A percentile compares a stretch with the other conserved stretches of the same genome.
phyloP scores from a whole-genome alignment of 371 early-diverging fungal genomes.

The Lichtheimia ornata region DNA sequence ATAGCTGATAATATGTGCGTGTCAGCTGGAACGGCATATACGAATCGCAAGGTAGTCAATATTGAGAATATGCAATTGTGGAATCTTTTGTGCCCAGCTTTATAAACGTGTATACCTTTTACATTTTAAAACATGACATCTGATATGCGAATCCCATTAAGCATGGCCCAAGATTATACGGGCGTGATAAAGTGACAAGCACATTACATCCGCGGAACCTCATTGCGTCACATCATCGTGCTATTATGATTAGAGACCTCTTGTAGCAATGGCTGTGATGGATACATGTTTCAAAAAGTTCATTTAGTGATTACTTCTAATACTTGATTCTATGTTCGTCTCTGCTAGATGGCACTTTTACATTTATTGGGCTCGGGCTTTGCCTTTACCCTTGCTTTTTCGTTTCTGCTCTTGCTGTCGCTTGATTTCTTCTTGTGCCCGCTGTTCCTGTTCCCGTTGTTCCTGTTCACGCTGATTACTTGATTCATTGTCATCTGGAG shows the following conservation, averaged over 20 bases:
- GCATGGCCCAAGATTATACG: too few relatives aligned
- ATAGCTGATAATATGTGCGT: slow-evolving; percentile 32
- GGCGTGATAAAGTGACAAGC: too few relatives aligned
- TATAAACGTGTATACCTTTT: background rate
- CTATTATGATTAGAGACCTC: too few relatives aligned
- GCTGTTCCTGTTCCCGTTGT: slow-evolving; percentile 7
- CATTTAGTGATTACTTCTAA: too few relatives aligned
- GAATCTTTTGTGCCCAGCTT: slow-evolving; percentile 28
- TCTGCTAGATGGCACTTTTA: too few relatives aligned
- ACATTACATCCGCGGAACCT: too few relatives aligned
- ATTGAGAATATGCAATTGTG: slow-evolving; percentile 40
- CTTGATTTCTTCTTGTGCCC: background rate
- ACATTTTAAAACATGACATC: too few relatives aligned
- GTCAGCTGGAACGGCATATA: slow-evolving; percentile 27
- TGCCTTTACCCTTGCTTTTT: slow-evolving; percentile 29
- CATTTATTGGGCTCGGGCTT: slow-evolving; percentile 13
- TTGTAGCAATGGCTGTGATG: too few relatives aligned
- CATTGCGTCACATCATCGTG: too few relatives aligned
- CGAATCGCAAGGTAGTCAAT: slow-evolving; percentile 34
- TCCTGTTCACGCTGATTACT: slow-evolving; percentile 23
- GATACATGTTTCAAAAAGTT: too few relatives aligned
- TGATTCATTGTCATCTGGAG: slow-evolving; percentile 31
- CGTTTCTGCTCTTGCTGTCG: slow-evolving; percentile 5
- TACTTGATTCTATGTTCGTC: too few relatives aligned
- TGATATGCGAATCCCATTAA: too few relatives aligned